Conservation (phyloP, 805 yeast species). For the Candida easanensis region DNA sequence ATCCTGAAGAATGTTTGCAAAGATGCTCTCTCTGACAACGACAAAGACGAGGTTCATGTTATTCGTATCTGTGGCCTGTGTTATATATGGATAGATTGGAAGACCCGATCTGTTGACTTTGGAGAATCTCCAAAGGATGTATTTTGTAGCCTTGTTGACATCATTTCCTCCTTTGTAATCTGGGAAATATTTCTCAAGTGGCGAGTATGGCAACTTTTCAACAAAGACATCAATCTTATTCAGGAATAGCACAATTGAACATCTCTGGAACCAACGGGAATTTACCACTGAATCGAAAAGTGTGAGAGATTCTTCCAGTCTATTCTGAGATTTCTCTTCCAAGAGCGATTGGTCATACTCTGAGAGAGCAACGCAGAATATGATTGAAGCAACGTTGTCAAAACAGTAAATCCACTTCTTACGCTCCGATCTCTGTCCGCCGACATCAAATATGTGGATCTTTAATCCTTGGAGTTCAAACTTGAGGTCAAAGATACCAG, state of each 20-base stretch:
- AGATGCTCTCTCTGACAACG: constrained; percentile 75
- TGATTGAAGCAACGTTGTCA: constrained; percentile 84
- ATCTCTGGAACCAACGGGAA: constrained; percentile 87
- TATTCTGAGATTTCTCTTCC: constrained; percentile 72
- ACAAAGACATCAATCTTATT: constrained; percentile 90
- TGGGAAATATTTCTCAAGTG: constrained; percentile 79
- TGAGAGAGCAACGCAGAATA: constrained; percentile 86
- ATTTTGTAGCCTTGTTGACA: constrained; percentile 87
- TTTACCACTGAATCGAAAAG: constrained; percentile 88
- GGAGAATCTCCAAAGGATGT: constrained; percentile 85
- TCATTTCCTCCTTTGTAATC: constrained; percentile 91
- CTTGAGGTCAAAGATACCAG: constrained; percentile 83
- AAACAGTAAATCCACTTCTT: constrained; percentile 97
- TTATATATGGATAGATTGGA: constrained; percentile 83
- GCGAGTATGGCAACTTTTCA: constrained; percentile 77
- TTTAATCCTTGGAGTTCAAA: constrained; percentile 70
- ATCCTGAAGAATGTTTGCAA: constrained; percentile 73
- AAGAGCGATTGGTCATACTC: constrained; percentile 86
- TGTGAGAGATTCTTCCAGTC: constrained; percentile 78
- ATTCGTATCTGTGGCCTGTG: constrained; percentile 92
- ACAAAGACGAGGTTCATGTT: constrained; percentile 84
- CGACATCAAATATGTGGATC: constrained; percentile 77
- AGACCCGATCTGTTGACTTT: constrained; percentile 80
- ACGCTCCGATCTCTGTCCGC: constrained; percentile 95
- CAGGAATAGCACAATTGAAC: constrained; percentile 80